These are phyloP conservation scores for Abrus pulchellus DNA, from an alignment of 306 rosid genomes.

Conservation along the genomic window DNA sequence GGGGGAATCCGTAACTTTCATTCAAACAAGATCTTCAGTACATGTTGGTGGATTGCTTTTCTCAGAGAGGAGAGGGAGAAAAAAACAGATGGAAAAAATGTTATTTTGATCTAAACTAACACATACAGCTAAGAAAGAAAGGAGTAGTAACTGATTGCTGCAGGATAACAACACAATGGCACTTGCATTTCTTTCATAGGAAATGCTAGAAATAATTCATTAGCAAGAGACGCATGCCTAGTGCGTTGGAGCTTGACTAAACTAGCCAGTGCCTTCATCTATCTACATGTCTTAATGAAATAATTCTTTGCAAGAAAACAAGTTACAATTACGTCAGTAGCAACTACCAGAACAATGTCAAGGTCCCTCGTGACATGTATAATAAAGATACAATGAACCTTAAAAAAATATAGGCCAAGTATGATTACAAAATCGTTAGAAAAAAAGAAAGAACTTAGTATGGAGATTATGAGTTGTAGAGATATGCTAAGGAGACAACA, in stretches of 20 bases:
- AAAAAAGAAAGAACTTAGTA: conserved; percentile 1
- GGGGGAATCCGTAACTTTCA: conserved; percentile 9
- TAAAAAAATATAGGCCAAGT: conserved; percentile 31
- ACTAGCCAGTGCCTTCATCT: conserved; percentile 20
- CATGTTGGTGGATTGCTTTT: not conserved
- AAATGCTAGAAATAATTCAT: conserved; percentile 8
- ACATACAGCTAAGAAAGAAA: conserved; percentile 12
- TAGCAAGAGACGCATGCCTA: conserved; percentile 3
- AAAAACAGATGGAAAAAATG: not conserved
- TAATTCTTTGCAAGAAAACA: conserved; percentile 30
- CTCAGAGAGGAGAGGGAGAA: not conserved
- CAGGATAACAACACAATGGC: not conserved
- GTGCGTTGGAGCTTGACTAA: conserved; percentile 22
- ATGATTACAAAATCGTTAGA: conserved; percentile 34
- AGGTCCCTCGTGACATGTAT: conserved; percentile 48
- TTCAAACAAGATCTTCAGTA: not conserved
- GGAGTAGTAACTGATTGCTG: not conserved
- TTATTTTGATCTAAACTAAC: not conserved
- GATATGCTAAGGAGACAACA: conserved; percentile 45
- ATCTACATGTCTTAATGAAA: conserved; percentile 18
- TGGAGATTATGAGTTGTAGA: conserved; percentile 49
- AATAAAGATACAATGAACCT: conserved; percentile 51
- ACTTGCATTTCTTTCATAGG: conserved; percentile 10
- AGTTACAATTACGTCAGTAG: conserved; percentile 4
- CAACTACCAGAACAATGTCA: conserved; percentile 47